Percentiles rank a stretch among this genome's conserved stretches.
Conservation (phyloP, 495 filamentous ascomycete species). For the Aspergillus leporis region DNA sequence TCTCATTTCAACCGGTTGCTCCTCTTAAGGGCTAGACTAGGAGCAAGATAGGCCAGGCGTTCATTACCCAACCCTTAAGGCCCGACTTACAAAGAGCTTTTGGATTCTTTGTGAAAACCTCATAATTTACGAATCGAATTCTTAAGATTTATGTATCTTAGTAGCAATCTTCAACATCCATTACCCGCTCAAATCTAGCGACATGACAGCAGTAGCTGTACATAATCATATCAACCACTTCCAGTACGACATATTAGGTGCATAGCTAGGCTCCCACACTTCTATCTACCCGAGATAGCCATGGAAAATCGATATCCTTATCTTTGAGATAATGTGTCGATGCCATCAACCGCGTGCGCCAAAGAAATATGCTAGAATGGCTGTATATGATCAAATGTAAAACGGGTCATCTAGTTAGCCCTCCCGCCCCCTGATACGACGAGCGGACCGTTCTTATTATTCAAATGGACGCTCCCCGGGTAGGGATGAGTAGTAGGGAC, state of each 20-base stretch:
- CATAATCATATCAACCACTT: not conserved
- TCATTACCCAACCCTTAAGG: too few species aligned
- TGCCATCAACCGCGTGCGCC: not conserved
- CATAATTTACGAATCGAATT: not conserved
- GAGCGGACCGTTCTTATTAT: slow-evolving; percentile 39
- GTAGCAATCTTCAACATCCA: not conserved
- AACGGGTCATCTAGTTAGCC: slow-evolving; percentile 19
- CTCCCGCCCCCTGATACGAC: slow-evolving; percentile 45
- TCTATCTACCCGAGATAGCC: slow-evolving; percentile 10
- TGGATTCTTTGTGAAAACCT: not conserved
- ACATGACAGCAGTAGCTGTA: not conserved
- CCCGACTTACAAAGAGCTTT: too few species aligned
- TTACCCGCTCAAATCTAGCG: slow-evolving; percentile 2
- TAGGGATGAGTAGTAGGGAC: slow-evolving; percentile 26
- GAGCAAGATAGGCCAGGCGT: too few species aligned
- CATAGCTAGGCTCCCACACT: not conserved
- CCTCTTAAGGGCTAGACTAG: too few species aligned
- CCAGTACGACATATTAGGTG: not conserved
- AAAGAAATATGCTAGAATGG: not conserved
- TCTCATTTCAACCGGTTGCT: too few species aligned
- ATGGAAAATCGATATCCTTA: not conserved
- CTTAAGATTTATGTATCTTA: not conserved
- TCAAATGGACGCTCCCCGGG: slow-evolving; percentile 22
- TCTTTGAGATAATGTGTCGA: not conserved
- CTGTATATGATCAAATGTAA: not conserved